Percentiles rank a stretch among this genome's conserved stretches.
Conservation (phyloP, 176 grass and related monocot genomes). For the Raddia guianensis region DNA sequence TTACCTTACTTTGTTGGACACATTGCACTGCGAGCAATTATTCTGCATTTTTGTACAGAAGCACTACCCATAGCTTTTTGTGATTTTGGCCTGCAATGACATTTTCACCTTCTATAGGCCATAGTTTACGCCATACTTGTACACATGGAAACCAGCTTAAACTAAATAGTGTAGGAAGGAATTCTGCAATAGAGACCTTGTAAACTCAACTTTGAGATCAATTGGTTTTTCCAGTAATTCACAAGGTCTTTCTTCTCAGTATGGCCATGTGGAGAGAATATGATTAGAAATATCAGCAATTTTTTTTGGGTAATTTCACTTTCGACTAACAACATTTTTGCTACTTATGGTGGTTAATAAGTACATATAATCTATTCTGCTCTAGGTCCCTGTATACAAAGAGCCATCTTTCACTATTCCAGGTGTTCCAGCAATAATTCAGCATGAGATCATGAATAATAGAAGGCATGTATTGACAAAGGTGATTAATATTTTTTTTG, state of each 20-base stretch:
- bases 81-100: not conserved
- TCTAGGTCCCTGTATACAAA: conserved; percentile 84
- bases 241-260: conserved; percentile 8
- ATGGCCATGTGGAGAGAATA: not conserved
- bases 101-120: not conserved
- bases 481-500: conserved; percentile 52
- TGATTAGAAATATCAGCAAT: conserved; percentile 5
- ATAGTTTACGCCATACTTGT: not conserved
- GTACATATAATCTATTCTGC: not conserved
- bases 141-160: not conserved
- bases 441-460: conserved; percentile 98
- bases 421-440: conserved; percentile 79
- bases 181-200: conserved; percentile 11
- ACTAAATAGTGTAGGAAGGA: not conserved
- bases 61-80: not conserved
- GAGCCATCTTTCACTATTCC: conserved; percentile 75
- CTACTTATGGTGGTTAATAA: conserved; percentile 15
- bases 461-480: conserved; percentile 95
- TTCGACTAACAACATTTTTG: not conserved
- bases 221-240: conserved; percentile 10
- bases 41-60: conserved; percentile 12
- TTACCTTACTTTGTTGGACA: conserved; percentile 9
- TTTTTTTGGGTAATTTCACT: not conserved
- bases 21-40: not conserved
- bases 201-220: conserved; percentile 19